Base-by-base conservation (phyloP, 345 rosid genomes). In the Nephelium lappaceum region DNA sequence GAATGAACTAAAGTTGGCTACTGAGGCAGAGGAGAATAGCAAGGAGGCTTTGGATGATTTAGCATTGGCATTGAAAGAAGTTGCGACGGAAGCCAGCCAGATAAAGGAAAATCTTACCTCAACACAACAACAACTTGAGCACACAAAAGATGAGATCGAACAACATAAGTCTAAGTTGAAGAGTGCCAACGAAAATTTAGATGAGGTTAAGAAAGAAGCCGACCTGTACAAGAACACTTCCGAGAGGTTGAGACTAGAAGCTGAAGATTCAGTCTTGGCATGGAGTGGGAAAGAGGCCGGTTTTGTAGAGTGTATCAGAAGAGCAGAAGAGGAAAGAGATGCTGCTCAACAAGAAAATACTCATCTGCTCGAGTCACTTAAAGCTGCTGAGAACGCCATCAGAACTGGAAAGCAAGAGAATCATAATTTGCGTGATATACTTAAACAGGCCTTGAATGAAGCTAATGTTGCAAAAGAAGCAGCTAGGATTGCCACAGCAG, bases 401-500 rank as follows among this genome's bases (percentile, higher is more conserved):
- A 84, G 68, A 66, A 72, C 81, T 3, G 85, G 86, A 5, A 93
- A 88, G 57, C 90, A 94, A 25, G 99, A 96, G 86, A 89, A 83
- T 64, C 85, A 81, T 11, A 91, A 89, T 45, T 61, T 96, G 61
- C 81, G 97, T 8, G 97, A 94, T 79, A 91, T 91, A 51, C 90
- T 96, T 27, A 96, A 96, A 67, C 97, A 94, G 43, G 99, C 99
- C 0, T 76, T 96, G 0, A 96, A 86, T 21, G 99, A 96, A 82
- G 92, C 99, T 14, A 96, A 85, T 72, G 93, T 85, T 3, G 95
- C 99, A 0, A 96, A 93, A 86, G 99, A 89, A 82, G 98, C 98
- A 1, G 94, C 94, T 0, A 89, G 79, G 61, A 88, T 93, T 3
- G 98, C 97, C 0, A 84, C 84, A 60, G 88, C 82, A 0, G 98